Conservation (phyloP, 2,329 filamentous ascomycete species). For the Botrytis paeoniae region DNA sequence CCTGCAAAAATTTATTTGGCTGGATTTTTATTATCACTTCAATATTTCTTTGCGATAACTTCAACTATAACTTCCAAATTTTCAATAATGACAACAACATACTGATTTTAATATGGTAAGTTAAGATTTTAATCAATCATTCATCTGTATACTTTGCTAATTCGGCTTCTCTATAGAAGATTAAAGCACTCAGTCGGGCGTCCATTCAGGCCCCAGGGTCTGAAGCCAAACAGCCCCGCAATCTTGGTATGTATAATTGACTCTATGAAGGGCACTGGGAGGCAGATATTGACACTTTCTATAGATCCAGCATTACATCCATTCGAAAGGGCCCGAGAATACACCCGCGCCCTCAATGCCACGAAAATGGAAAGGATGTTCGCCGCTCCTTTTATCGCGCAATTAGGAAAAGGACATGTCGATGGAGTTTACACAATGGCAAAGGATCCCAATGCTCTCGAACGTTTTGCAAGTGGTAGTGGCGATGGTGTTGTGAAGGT, state of each 20-base stretch:
- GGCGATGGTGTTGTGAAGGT: constrained; percentile 94
- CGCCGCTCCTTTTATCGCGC: constrained; percentile 75
- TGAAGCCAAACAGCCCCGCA: constrained; percentile 62
- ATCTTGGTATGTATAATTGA: constrained; percentile 56
- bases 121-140: constrained; percentile 16
- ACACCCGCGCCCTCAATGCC: constrained; percentile 74
- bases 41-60: constrained; percentile 11
- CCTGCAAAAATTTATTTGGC: constrained; percentile 28
- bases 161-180: constrained; percentile 44
- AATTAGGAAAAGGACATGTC: constrained; percentile 86
- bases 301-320: constrained; percentile 44
- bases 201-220: constrained; percentile 65
- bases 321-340: constrained; percentile 87
- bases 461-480: constrained; percentile 76
- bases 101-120: constrained; percentile 35
- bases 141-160: background rate
- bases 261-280: background rate
- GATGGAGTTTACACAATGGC: constrained; percentile 83
- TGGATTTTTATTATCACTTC: constrained; percentile 8
- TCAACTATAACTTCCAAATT: background rate
- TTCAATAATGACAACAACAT: constrained; percentile 24
- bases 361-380: constrained; percentile 95
- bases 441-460: constrained; percentile 72
- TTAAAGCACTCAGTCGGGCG: constrained; percentile 65
- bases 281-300: background rate